Conservation (phyloP, 495 filamentous ascomycete species). For the Evansstolkia leycettana region DNA sequence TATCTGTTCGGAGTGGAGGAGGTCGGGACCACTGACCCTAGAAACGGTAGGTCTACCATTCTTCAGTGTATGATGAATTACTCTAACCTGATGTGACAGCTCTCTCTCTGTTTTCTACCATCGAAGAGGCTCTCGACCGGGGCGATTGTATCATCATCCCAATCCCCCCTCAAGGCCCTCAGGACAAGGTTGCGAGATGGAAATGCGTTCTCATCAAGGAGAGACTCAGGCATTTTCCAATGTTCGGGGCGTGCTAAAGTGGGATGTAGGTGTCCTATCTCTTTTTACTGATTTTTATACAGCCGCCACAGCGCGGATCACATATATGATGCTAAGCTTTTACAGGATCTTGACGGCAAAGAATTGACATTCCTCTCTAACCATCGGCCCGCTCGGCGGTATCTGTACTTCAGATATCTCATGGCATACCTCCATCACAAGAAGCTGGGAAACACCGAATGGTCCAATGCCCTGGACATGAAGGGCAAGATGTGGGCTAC, state of each 20-base stretch:
- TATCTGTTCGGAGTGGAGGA: constrained; percentile 9
- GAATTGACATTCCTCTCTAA: constrained; percentile 6
- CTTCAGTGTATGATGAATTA: background rate
- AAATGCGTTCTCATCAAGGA: constrained; percentile 5
- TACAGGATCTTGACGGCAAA: constrained; percentile 5
- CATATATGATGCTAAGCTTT: no score
- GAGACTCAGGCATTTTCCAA: no score
- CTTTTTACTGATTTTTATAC: no score
- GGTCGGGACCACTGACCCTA: background rate
- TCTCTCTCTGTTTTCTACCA: background rate
- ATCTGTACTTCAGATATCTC: constrained; percentile 11
- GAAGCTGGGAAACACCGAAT: no score
- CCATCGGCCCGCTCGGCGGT: constrained; percentile 7
- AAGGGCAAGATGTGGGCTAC: no score
- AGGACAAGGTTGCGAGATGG: constrained; percentile 5
- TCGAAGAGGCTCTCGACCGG: constrained; percentile 1
- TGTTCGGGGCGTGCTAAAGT: no score
- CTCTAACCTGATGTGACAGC: background rate
- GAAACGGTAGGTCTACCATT: constrained; percentile 6
- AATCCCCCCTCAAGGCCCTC: background rate
- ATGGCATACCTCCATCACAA: constrained; percentile 7
- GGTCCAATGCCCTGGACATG: no score
- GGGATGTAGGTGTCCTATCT: no score
- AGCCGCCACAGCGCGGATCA: no score
- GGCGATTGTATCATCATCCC: constrained; percentile 4